Percentiles rank a stretch among this genome's conserved stretches.
Evolutionary conservation across 345 rosid genomes (phyloP).

Genomic region (Barbarea vulgaris): DNA sequence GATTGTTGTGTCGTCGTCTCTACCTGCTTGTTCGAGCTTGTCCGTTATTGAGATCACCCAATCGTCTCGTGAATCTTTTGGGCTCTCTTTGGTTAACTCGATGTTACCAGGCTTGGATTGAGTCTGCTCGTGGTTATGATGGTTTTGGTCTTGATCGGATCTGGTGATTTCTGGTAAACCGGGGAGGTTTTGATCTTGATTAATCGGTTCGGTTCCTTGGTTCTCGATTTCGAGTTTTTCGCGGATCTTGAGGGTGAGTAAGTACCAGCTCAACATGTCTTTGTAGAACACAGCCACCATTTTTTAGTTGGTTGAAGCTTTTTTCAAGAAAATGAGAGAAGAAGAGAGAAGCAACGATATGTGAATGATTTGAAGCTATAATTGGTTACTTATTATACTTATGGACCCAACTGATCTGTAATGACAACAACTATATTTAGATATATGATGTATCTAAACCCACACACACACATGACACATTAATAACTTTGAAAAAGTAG

Average conservation of each 20-base stretch:
- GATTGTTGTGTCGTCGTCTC: conserved; percentile 58
- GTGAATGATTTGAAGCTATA: conserved; percentile 26
- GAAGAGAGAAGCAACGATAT: conserved; percentile 1
- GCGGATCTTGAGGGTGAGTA: conserved; percentile 40
- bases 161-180: conserved; percentile 2
- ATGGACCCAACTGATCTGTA: conserved; percentile 40
- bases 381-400: conserved; percentile 25
- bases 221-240: conserved; percentile 35
- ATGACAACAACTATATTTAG: conserved; percentile 31
- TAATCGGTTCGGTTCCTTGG: conserved; percentile 14
- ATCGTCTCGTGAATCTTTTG: conserved; percentile 47
- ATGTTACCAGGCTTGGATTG: conserved; percentile 40
- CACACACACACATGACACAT: background rate
- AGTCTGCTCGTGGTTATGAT: conserved; percentile 36
- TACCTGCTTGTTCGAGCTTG: conserved; percentile 61
- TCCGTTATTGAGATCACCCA: conserved; percentile 73
- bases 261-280: conserved; percentile 46
- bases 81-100: conserved; percentile 36
- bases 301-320: conserved; percentile 13
- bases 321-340: conserved; percentile 12
- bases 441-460: background rate
- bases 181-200: conserved; percentile 1
- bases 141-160: conserved; percentile 31
- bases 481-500: background rate
- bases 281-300: conserved; percentile 46